Evolutionary conservation across 1,284 basidiomycete genomes (phyloP), one percentile per base, ranked within the genome.

Genomic region (Amylostereum chailletii): DNA sequence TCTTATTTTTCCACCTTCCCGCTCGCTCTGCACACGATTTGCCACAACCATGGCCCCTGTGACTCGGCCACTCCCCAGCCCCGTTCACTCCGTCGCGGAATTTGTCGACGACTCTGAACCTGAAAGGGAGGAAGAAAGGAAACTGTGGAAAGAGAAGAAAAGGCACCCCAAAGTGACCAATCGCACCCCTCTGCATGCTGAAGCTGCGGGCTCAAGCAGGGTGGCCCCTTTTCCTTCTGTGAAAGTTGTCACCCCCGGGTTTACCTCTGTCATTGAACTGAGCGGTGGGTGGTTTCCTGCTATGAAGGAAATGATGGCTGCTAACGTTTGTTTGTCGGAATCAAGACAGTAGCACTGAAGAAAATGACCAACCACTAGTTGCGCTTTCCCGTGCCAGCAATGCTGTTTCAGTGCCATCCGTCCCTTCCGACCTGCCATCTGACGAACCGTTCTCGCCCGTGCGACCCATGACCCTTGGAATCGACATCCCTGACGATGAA

Each of bases 61-160:
- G 42, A 11, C 46, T 52, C 46, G 39, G 48, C 6, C 40, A 46
- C 19, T 44, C 29, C 10, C 48, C n/a, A 52, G 54, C 51, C 52
- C 52, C 51, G 57, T 56, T n/a, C 58, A 59, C 19, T 19, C 19
- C 19, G 19, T 19, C 19, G 19, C 19, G 19, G 77, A 78, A 47
- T 54, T 77, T 33, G 71, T 84, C 2, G 77, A 78, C 34, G 83
- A 86, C 63, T 85, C 83, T 0, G 83, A 85, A 61, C 81, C 81
- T 27, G 83, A 86, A 60, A 69, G 82, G 50, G 74, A 77, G 53
- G 64, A 70, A 46, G 56, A 64, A n/a, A 69, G 49, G 42, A 49
- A 45, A 29, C 53, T 42, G 33, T 30, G 41, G 30, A 47, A 19
- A 19, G 19, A 19, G 19, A 19, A 19, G 19, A 19, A 19, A 19